These are phyloP conservation scores for Monilinia laxa DNA, from an alignment of 2,329 filamentous ascomycete genomes.

Conservation along the genomic window DNA sequence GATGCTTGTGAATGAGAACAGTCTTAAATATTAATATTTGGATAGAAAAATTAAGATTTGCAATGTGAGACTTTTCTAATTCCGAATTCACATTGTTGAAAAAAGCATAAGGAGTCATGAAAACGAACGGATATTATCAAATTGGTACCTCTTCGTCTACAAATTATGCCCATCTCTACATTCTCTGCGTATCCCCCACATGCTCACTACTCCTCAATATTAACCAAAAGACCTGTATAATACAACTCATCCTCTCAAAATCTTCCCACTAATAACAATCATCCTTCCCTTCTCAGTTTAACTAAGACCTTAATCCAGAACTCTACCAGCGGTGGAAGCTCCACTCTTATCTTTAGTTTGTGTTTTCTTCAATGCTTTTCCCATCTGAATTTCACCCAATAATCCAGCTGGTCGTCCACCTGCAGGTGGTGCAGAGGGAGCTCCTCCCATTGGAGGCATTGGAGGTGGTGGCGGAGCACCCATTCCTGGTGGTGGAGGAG, in stretches of 20 bases:
- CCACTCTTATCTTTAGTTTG: conserved; percentile 83
- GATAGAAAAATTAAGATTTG: background rate
- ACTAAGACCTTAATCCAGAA: conserved; percentile 46
- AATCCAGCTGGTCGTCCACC: conserved; percentile 58
- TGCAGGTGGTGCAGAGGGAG: conserved; percentile 34
- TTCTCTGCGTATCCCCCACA: no score
- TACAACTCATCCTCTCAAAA: conserved; percentile 4
- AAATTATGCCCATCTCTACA: conserved; percentile 13
- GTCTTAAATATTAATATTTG: background rate
- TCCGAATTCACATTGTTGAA: background rate
- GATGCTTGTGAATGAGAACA: background rate
- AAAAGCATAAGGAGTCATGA: background rate
- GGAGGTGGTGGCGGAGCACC: conserved; percentile 41
- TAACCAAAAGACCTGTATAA: conserved; percentile 1
- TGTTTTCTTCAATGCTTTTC: conserved; percentile 79
- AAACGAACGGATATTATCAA: conserved; percentile 13
- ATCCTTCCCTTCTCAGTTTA: background rate
- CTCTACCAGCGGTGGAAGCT: conserved; percentile 72
- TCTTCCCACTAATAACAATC: background rate
- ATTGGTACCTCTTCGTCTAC: conserved; percentile 10
- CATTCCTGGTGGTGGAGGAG: conserved; percentile 40
- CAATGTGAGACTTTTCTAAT: background rate
- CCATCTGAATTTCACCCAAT: conserved; percentile 79
- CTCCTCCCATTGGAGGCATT: conserved; percentile 44
- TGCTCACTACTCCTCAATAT: background rate